Evolutionary conservation across 306 rosid genomes (phyloP).

Genomic region (Vigna angularis): DNA sequence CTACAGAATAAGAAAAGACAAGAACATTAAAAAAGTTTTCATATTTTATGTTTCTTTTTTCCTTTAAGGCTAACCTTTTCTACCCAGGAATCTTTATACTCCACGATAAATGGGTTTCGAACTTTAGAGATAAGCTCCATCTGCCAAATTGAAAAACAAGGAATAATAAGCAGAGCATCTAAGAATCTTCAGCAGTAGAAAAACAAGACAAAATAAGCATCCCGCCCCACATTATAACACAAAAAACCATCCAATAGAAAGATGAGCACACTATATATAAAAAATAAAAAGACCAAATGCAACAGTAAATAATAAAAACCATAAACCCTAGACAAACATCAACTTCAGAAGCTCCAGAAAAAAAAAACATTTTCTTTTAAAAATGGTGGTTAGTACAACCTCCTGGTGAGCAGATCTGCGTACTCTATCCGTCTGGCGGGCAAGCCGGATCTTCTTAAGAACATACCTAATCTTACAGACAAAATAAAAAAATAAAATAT

Average conservation of each 20-base stretch:
- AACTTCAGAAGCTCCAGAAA: neutral
- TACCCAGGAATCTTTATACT: slow-evolving; percentile 98
- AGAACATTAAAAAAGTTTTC: neutral
- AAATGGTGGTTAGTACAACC: slow-evolving; percentile 48
- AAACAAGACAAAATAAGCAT: slow-evolving; percentile 4
- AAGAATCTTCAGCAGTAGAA: neutral
- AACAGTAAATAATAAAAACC: neutral
- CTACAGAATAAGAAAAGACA: slow-evolving; percentile 19
- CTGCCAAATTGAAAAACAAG: slow-evolving; percentile 60
- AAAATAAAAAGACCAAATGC: neutral
- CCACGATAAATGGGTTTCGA: slow-evolving; percentile 87
- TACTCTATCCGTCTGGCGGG: slow-evolving; percentile 89
- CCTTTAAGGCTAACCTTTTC: slow-evolving; percentile 66
- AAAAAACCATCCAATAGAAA: slow-evolving; percentile 14
- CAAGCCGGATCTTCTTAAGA: slow-evolving; percentile 93
- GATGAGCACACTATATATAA: neutral
- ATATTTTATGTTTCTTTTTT: neutral
- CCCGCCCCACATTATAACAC: slow-evolving; percentile 11
- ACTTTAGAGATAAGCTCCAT: slow-evolving; percentile 93
- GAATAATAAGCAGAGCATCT: slow-evolving; percentile 20
- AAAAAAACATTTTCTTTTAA: neutral
- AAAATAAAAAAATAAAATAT: neutral
- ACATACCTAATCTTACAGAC: slow-evolving; percentile 67
- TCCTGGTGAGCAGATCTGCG: slow-evolving; percentile 98
- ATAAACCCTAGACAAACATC: slow-evolving; percentile 1